phyloP scores from a whole-genome alignment of 2,329 filamentous ascomycete species.

The Aspergillus udagawae region DNA sequence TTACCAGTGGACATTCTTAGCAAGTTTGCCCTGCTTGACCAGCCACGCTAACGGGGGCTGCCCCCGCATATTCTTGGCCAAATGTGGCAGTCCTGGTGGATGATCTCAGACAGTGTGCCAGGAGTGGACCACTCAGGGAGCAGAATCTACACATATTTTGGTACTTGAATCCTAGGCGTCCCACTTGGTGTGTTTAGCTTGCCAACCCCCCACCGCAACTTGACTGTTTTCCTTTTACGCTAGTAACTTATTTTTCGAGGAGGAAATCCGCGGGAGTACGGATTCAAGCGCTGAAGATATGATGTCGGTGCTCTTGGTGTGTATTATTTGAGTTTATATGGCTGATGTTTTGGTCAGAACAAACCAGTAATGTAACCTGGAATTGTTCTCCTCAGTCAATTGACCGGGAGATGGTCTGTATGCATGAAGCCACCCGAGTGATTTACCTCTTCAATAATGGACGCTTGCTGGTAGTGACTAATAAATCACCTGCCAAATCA shows the following conservation, averaged over 20 bases:
- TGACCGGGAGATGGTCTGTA: not conserved
- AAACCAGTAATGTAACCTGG: not conserved
- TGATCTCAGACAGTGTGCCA: conserved; percentile 14
- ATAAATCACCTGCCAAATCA: no score
- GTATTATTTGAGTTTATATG: not conserved
- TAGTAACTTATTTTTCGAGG: not conserved
- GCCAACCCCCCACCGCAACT: conserved; percentile 7
- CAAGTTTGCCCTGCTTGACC: conserved; percentile 2
- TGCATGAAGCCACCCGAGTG: not conserved
- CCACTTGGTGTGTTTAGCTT: conserved; percentile 1
- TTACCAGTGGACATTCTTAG: conserved; percentile 13
- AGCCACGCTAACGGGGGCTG: conserved; percentile 9
- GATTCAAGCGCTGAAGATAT: not conserved
- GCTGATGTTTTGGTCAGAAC: not conserved
- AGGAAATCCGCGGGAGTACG: not conserved
- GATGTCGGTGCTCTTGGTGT: not conserved
- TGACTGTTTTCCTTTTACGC: not conserved
- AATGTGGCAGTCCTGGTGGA: conserved; percentile 12
- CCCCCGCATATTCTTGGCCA: conserved; percentile 15
- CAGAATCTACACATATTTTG: conserved; percentile 4
- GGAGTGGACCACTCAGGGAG: conserved; percentile 11
- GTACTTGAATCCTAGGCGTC: not conserved
- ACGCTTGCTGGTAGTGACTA: no score
- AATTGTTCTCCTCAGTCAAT: not conserved
- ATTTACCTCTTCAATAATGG: not conserved